Conservation (phyloP, 139 green algal species). For the Raphidocelis subcapitata region DNA sequence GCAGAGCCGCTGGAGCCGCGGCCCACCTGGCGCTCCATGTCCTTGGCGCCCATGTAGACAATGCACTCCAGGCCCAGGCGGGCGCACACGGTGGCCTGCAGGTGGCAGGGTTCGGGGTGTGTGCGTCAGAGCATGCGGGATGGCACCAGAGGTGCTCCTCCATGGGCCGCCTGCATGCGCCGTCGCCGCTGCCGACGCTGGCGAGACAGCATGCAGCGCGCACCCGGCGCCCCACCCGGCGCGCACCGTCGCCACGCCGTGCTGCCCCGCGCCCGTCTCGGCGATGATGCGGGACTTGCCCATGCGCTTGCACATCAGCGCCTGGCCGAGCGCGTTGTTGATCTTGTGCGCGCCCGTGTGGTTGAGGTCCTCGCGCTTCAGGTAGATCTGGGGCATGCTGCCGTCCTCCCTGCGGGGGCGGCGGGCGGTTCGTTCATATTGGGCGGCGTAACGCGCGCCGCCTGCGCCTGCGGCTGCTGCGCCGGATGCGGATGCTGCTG, state of each 20-base stretch:
- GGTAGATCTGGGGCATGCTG: conserved; percentile 83
- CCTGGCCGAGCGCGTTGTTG: conserved; percentile 98
- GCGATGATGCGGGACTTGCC: conserved; percentile 97
- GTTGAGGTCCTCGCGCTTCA: conserved; percentile 99
- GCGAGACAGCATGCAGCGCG: no score
- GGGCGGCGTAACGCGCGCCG: background rate
- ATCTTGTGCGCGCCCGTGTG: conserved; percentile 99
- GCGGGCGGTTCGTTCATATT: background rate
- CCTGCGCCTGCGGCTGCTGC: no score
- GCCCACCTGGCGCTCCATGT: conserved; percentile 85
- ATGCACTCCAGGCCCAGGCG: conserved; percentile 94
- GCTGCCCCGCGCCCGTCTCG: conserved; percentile 97
- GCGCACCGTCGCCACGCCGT: conserved; percentile 94
- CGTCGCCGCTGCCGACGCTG: no score
- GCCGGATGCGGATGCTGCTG: no score
- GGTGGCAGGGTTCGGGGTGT: background rate
- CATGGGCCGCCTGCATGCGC: no score
- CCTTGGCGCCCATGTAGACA: conserved; percentile 99
- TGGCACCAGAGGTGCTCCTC: no score
- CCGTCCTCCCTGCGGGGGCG: conserved; percentile 43
- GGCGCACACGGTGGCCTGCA: conserved; percentile 94
- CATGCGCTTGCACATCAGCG: conserved; percentile 89
- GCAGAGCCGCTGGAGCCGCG: no score
- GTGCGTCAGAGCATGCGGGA: background rate
- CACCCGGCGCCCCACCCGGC: background rate